A percentile compares a stretch with the other conserved stretches of the same genome.
Conservation (phyloP, 202 grass and related monocot genomes). For the Elaeis oleifera region DNA sequence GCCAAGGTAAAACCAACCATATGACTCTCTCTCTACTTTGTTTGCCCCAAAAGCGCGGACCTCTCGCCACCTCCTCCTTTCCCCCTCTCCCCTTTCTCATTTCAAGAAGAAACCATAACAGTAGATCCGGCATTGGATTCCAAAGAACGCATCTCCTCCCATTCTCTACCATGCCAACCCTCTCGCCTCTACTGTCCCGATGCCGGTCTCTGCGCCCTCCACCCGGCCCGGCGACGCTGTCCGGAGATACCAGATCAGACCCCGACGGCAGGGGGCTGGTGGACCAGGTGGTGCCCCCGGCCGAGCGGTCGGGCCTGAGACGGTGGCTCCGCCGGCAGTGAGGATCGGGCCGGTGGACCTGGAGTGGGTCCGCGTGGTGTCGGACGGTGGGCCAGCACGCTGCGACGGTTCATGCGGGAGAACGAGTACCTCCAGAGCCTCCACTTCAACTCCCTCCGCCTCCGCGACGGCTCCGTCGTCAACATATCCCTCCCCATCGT, state of each 20-base stretch:
- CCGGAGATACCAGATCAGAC: slow-evolving; percentile 66
- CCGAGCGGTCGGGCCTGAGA: slow-evolving; percentile 32
- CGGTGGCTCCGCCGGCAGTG: slow-evolving; percentile 34
- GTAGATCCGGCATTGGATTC: no score
- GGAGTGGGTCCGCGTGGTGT: slow-evolving; percentile 86
- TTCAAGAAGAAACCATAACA: no score
- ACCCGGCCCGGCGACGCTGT: background rate
- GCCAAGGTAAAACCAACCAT: no score
- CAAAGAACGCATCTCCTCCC: background rate
- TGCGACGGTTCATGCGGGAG: slow-evolving; percentile 84
- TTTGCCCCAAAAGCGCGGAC: no score
- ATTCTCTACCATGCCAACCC: slow-evolving; percentile 1
- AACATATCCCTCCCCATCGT: slow-evolving; percentile 97
- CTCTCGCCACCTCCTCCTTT: no score
- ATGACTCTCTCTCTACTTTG: no score
- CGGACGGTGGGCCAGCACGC: slow-evolving; percentile 86
- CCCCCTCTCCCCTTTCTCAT: no score
- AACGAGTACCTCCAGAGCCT: slow-evolving; percentile 72
- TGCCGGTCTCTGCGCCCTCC: no score
- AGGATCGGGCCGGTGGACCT: slow-evolving; percentile 44
- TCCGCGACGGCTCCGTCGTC: slow-evolving; percentile 38
- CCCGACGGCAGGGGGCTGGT: slow-evolving; percentile 73
- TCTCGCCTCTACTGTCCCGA: background rate
- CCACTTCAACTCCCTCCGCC: slow-evolving; percentile 79
- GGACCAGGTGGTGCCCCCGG: slow-evolving; percentile 39